Conservation (phyloP, 2,329 filamentous ascomycete species). For the Davidsoniella eucalypti region DNA sequence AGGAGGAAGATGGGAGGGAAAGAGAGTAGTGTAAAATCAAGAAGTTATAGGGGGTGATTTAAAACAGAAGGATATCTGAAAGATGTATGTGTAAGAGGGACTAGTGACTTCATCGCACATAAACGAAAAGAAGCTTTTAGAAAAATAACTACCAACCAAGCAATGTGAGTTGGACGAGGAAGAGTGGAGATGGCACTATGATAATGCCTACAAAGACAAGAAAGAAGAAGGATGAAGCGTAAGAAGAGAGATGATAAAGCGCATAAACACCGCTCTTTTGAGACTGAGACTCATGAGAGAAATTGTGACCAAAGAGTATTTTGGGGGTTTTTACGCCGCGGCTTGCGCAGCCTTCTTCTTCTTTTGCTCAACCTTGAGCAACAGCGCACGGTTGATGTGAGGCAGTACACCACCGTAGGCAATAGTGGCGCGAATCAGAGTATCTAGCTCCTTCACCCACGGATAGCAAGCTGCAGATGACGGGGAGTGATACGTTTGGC, state of each 20-base stretch:
- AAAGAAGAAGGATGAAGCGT: background rate
- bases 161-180: too few species aligned
- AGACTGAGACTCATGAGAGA: too few species aligned
- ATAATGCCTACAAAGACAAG: background rate
- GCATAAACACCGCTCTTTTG: too few species aligned
- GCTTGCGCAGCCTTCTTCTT: slow-evolving; percentile 48
- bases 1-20: too few species aligned
- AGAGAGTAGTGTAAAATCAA: too few species aligned
- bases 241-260: background rate
- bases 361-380: slow-evolving; percentile 95
- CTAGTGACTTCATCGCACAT: too few species aligned
- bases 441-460: slow-evolving; percentile 98
- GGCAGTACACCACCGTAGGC: slow-evolving; percentile 96
- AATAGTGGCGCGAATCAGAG: slow-evolving; percentile 91
- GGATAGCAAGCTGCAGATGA: slow-evolving; percentile 93
- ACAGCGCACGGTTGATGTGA: slow-evolving; percentile 92
- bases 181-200: too few species aligned
- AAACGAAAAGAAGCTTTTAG: too few species aligned
- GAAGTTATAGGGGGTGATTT: too few species aligned
- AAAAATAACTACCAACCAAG: too few species aligned
- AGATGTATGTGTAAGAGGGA: too few species aligned
- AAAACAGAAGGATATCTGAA: too few species aligned
- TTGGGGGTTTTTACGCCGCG: slow-evolving; percentile 8
- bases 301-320: background rate
- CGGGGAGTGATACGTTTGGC: slow-evolving; percentile 99